A percentile compares a stretch with the other conserved stretches of the same genome.
Evolutionary conservation across 768 basidiomycete species (phyloP).

Genomic region (Sporobolomyces phaffii): DNA sequence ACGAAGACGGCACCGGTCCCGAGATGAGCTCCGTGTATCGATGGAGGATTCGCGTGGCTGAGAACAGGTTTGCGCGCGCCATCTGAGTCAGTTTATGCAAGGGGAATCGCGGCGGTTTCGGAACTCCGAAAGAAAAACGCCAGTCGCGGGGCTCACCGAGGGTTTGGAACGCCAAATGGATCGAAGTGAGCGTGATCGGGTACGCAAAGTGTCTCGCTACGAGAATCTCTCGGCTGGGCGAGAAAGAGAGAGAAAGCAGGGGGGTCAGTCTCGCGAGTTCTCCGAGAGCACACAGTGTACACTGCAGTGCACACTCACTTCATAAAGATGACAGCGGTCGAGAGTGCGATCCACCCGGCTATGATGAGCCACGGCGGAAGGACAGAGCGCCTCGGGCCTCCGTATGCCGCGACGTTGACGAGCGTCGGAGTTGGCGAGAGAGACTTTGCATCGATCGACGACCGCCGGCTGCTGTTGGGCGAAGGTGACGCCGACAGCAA

Average conservation of each 20-base stretch:
- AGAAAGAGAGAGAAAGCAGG: neutral
- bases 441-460: neutral
- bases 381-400: neutral
- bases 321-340: constrained; percentile 16
- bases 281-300: neutral
- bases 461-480: neutral
- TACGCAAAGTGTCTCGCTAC: constrained; percentile 65
- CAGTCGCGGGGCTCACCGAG: constrained; percentile 47
- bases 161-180: constrained; percentile 45
- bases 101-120: no score
- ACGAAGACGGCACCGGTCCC: constrained; percentile 50
- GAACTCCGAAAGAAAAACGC: no score
- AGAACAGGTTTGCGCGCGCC: no score
- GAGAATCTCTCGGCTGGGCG: constrained; percentile 38
- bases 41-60: constrained; percentile 67
- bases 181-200: constrained; percentile 62
- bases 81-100: no score
- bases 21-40: constrained; percentile 74
- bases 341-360: constrained; percentile 15
- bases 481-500: neutral
- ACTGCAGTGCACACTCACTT: neutral
- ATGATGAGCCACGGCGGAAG: constrained; percentile 10
- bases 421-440: neutral
- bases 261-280: neutral
- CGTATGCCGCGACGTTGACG: constrained; percentile 2